These are phyloP conservation scores for Syzygium syzygioides DNA, from an alignment of 441 rosid species.

Conservation along the genomic window DNA sequence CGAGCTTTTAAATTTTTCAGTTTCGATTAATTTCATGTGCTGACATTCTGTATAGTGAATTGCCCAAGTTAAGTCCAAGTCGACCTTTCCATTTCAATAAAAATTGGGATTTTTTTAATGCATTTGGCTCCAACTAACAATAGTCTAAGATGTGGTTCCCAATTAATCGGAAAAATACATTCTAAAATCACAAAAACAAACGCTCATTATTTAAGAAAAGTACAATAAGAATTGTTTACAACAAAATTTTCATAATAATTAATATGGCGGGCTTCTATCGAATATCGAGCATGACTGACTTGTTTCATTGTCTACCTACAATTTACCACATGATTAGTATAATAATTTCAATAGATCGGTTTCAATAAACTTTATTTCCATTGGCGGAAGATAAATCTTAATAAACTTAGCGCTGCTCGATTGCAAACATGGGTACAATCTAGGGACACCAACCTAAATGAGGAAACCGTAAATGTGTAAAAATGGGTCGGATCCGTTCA, in stretches of 20 bases:
- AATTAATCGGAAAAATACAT: neutral
- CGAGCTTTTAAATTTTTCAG: conserved; percentile 22
- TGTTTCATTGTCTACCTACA: neutral
- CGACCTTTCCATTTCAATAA: neutral
- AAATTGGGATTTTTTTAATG: neutral
- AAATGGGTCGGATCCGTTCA: neutral
- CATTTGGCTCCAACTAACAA: neutral
- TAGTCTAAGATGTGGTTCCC: neutral
- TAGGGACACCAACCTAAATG: neutral
- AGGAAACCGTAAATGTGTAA: neutral
- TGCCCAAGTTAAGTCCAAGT: neutral
- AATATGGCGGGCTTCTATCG: neutral
- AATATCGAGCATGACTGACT: neutral
- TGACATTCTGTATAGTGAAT: neutral
- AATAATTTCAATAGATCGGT: neutral
- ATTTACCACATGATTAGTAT: neutral
- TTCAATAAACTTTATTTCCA: neutral
- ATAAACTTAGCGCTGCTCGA: neutral
- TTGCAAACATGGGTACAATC: neutral
- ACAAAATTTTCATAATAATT: neutral
- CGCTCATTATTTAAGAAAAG: neutral
- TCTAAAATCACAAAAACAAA: neutral
- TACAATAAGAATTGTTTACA: neutral
- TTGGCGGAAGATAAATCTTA: neutral
- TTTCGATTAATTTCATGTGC: neutral